Evolutionary conservation across 768 basidiomycete species (phyloP).

Genomic region (Hemileccinum rubropunctum): DNA sequence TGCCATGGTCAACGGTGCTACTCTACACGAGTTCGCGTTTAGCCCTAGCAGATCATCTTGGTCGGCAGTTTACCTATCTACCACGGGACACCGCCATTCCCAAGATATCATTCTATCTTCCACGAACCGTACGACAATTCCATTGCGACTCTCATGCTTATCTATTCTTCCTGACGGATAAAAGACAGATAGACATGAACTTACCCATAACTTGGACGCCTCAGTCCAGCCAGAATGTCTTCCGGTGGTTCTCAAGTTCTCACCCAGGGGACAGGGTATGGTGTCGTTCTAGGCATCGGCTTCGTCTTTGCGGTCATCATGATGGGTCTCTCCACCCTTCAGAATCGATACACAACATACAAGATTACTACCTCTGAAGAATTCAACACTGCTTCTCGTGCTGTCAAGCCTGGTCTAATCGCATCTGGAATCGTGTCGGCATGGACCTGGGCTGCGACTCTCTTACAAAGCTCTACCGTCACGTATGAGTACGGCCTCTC

Average conservation of each 20-base stretch:
- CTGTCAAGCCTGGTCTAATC: conserved; percentile 17
- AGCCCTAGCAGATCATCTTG: not conserved
- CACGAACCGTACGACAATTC: not conserved
- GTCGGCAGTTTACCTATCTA: too few species aligned
- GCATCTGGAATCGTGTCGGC: conserved; percentile 25
- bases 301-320: conserved; percentile 29
- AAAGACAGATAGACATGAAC: not conserved
- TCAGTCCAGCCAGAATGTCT: conserved; percentile 2
- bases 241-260: conserved; percentile 17
- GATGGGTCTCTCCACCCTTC: conserved; percentile 26
- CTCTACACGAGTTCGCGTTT: too few species aligned
- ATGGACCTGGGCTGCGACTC: conserved; percentile 32
- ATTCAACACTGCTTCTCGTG: conserved; percentile 29
- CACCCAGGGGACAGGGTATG: conserved; percentile 28
- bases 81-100: not conserved
- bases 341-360: conserved; percentile 27
- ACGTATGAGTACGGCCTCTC: conserved; percentile 28
- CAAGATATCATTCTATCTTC: conserved; percentile 6
- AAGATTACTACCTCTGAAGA: conserved; percentile 26
- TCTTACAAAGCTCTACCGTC: conserved; percentile 31
- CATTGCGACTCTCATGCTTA: conserved; percentile 12
- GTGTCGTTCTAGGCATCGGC: conserved; percentile 30
- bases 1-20: too few species aligned
- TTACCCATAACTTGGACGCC: not conserved
- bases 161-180: not conserved